Base-by-base conservation (phyloP, 306 rosid genomes). In the Calophaca sinica region DNA sequence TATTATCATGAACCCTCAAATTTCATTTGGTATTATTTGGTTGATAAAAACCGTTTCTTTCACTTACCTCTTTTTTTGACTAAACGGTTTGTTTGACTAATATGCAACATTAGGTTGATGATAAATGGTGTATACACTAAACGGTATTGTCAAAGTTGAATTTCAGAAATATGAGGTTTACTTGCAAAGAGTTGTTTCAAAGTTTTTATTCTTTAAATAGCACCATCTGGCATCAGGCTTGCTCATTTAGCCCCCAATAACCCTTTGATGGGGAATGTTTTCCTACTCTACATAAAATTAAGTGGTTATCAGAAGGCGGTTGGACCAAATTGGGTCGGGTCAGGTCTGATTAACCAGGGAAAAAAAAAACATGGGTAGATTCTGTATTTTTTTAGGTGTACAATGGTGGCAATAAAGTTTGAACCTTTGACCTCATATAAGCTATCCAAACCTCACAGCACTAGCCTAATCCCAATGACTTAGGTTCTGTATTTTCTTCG, bases 1-100 rank as follows among this genome's bases (percentile, higher is more conserved):
- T 74, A 45, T 73, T 58, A 53, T 62, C 36, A 58, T 70, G 38
- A 57, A 63, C 79, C 66, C 38, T 80, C 15, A n/a, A 64, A 39
- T 81, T 35, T 35, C 48, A 26, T 58, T 73, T 68, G 35, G 11
- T 64, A 67, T 48, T 33, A 50, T 49, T 70, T 46, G 50, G 52
- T 13, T 12, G 28, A 44, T 14, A 12, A 38, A 36, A 48, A 12
- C 13, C 9, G 39, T 29, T n/a, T 67, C 3, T 54, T 63, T 70
- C 46, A 11, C 26, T 80, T 11, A 6, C 15, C 45, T 51, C 55
- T 44, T 33, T 51, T 62, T 72, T 36, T 48, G 13, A 26, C 33
- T 45, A 70, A 61, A 31, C 48, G 36, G 7, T 55, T 63, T 72
- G 41, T 33, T 62, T 33, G 3, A 64, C 62, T 32, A 15, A 44